A percentile compares a stretch with the other conserved stretches of the same genome.
Evolutionary conservation across 495 filamentous ascomycete species (phyloP).

Genomic region (Apodospora peruviana): DNA sequence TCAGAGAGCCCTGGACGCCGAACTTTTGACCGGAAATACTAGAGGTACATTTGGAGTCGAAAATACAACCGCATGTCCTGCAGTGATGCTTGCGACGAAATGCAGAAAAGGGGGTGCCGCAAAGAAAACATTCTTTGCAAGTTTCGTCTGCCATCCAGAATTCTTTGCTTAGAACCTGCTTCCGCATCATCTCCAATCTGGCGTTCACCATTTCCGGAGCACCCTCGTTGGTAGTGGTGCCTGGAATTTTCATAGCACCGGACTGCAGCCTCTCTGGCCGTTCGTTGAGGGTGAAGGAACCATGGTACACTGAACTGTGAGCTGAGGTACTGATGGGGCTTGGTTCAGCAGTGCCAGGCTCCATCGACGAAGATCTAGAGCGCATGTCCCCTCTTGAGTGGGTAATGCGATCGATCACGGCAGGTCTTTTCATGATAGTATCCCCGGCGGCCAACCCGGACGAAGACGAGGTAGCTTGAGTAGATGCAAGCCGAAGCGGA

Average conservation of each 20-base stretch:
- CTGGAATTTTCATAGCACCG: constrained; percentile 44
- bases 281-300: constrained; percentile 41
- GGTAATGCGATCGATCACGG: constrained; percentile 49
- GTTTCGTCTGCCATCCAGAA: constrained; percentile 99
- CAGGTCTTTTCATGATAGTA: constrained; percentile 29
- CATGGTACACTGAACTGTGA: constrained; percentile 48
- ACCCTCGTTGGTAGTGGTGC: constrained; percentile 49
- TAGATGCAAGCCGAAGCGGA: constrained; percentile 30
- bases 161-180: constrained; percentile 82
- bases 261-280: constrained; percentile 37
- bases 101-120: constrained; percentile 82
- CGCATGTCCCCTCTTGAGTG: constrained; percentile 43
- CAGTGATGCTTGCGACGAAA: constrained; percentile 97
- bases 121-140: constrained; percentile 94
- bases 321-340: constrained; percentile 50
- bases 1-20: constrained; percentile 76
- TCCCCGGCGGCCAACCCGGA: constrained; percentile 22
- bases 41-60: constrained; percentile 93
- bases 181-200: constrained; percentile 63
- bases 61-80: constrained; percentile 90
- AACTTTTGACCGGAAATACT: constrained; percentile 80
- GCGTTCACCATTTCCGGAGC: constrained; percentile 56
- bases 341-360: constrained; percentile 45
- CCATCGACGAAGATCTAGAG: constrained; percentile 60
- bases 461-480: constrained; percentile 20